Conservation (phyloP, 176 grass and related monocot species). For the Melocanna baccifera region DNA sequence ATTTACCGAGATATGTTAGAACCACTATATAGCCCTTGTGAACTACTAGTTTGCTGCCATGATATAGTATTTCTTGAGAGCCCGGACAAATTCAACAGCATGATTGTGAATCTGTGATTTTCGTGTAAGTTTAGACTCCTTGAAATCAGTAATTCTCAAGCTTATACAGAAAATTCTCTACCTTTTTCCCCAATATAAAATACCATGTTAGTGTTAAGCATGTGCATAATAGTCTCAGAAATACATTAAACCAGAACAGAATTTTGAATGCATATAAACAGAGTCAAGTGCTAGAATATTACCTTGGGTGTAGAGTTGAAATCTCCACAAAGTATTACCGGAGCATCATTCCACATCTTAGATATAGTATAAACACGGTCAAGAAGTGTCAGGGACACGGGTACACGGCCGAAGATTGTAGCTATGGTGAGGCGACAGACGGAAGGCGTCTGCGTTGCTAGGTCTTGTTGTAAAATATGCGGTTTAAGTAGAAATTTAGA, state of each 20-base stretch:
- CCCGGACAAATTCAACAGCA: constrained; percentile 71
- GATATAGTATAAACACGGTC: constrained; percentile 69
- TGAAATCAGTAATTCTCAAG: constrained; percentile 6
- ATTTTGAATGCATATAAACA: constrained; percentile 9
- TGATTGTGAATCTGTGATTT: constrained; percentile 38
- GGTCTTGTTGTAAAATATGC: too few relatives aligned
- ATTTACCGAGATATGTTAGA: constrained; percentile 51
- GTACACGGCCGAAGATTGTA: too few relatives aligned
- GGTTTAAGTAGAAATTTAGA: too few relatives aligned
- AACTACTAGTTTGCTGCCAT: constrained; percentile 63
- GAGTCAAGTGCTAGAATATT: constrained; percentile 13
- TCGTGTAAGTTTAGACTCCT: constrained; percentile 24
- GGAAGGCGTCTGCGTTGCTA: too few relatives aligned
- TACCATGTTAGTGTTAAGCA: constrained; percentile 33
- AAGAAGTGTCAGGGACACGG: too few relatives aligned
- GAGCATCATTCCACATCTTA: constrained; percentile 78
- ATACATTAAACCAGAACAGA: constrained; percentile 7
- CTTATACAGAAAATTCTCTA: constrained; percentile 23
- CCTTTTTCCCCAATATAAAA: constrained; percentile 76
- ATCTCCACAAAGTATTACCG: constrained; percentile 95
- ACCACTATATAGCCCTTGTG: constrained; percentile 44
- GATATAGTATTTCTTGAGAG: constrained; percentile 63
- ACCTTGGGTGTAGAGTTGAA: constrained; percentile 92
- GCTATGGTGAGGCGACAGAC: too few relatives aligned
- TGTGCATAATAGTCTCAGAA: constrained; percentile 22